Evolutionary conservation across 805 yeast species (phyloP).

Genomic region (Zygotorulaspora chibaensis): DNA sequence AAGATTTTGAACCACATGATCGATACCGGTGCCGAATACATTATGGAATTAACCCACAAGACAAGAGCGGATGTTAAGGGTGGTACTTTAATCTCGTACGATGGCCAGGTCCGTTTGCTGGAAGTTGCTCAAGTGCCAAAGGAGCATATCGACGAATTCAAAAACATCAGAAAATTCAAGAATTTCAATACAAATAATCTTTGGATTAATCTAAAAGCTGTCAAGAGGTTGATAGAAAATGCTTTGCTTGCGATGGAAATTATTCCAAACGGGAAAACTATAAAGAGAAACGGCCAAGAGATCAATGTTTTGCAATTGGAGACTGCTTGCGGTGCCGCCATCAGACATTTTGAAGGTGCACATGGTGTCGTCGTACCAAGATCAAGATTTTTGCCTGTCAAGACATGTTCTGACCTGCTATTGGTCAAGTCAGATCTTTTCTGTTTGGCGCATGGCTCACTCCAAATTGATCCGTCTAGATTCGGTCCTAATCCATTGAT

Average conservation of each 20-base stretch:
- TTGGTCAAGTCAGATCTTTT: constrained; percentile 94
- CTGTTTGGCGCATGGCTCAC: constrained; percentile 85
- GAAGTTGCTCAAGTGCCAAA: constrained; percentile 95
- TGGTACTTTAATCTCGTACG: constrained; percentile 95
- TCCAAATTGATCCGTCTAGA: constrained; percentile 76
- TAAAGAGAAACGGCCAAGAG: constrained; percentile 70
- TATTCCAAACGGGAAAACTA: constrained; percentile 88
- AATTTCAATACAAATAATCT: constrained; percentile 97
- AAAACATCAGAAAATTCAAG: constrained; percentile 94
- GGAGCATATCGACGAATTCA: constrained; percentile 97
- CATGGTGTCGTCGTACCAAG: constrained; percentile 99
- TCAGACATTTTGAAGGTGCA: constrained; percentile 89
- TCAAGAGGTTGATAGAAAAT: constrained; percentile 84
- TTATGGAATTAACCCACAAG: constrained; percentile 98
- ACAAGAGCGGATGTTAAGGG: constrained; percentile 99
- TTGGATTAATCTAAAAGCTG: constrained; percentile 94
- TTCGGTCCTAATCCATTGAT: constrained; percentile 90
- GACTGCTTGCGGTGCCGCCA: constrained; percentile 99
- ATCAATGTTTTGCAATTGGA: constrained; percentile 89
- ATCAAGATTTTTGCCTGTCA: constrained; percentile 95
- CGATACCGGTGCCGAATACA: constrained; percentile 85
- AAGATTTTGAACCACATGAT: constrained; percentile 89
- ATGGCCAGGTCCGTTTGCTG: constrained; percentile 87
- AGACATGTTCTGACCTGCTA: constrained; percentile 91
- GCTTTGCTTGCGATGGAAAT: constrained; percentile 85